These are phyloP conservation scores for Erysiphe neolycopersici DNA, from an alignment of 2,329 filamentous ascomycete genomes.

Conservation along the genomic window DNA sequence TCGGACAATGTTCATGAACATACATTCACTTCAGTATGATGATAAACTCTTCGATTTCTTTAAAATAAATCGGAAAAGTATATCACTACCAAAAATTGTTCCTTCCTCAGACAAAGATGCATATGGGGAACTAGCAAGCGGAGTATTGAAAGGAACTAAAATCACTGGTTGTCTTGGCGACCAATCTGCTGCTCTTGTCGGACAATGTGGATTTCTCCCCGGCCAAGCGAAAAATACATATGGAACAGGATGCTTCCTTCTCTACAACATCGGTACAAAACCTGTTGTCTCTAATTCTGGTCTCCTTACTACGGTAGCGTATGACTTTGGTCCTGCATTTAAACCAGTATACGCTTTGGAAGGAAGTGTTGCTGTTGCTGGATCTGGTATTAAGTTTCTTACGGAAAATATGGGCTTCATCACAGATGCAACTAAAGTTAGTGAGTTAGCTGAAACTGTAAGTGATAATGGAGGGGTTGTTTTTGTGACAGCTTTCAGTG, in stretches of 20 bases:
- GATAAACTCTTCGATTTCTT: slow-evolving; percentile 50
- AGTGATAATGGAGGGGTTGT: slow-evolving; percentile 41
- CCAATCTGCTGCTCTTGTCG: slow-evolving; percentile 57
- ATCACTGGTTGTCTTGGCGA: slow-evolving; percentile 62
- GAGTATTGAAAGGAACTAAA: slow-evolving; percentile 34
- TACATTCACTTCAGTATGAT: slow-evolving; percentile 50
- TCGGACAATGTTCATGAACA: slow-evolving; percentile 69
- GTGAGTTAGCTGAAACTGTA: slow-evolving; percentile 34
- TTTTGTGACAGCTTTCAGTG: slow-evolving; percentile 46
- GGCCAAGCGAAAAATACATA: slow-evolving; percentile 68
- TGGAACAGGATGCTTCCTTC: slow-evolving; percentile 60
- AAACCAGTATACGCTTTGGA: slow-evolving; percentile 51
- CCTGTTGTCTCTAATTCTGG: slow-evolving; percentile 58
- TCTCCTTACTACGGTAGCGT: slow-evolving; percentile 50
- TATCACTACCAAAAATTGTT: slow-evolving; percentile 51
- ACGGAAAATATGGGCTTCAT: slow-evolving; percentile 39
- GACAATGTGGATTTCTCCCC: slow-evolving; percentile 50
- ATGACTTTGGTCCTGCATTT: slow-evolving; percentile 37
- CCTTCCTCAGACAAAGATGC: slow-evolving; percentile 42
- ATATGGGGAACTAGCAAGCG: slow-evolving; percentile 36
- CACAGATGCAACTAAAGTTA: slow-evolving; percentile 32
- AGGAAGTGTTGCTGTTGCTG: slow-evolving; percentile 51
- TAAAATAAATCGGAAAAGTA: slow-evolving; percentile 38
- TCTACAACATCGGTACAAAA: slow-evolving; percentile 59
- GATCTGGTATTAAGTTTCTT: slow-evolving; percentile 47